These are phyloP conservation scores for Nephelium lappaceum DNA, from an alignment of 345 rosid genomes.

Conservation along the genomic window DNA sequence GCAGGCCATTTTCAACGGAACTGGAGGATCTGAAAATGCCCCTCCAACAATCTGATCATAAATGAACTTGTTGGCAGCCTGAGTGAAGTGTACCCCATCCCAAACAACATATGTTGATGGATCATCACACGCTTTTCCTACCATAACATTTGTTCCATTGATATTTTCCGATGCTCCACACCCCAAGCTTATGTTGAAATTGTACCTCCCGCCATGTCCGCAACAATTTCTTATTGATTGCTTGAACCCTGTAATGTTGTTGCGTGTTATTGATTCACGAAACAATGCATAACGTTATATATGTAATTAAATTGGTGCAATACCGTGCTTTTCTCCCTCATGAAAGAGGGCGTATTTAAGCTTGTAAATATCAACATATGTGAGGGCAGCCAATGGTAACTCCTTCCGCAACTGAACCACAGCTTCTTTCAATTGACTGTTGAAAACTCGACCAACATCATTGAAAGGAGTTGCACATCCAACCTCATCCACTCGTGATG, in stretches of 20 bases:
- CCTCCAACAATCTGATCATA: conserved; percentile 37
- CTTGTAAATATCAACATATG: conserved; percentile 65
- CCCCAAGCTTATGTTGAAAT: conserved; percentile 46
- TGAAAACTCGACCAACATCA: conserved; percentile 60
- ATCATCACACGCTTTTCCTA: conserved; percentile 52
- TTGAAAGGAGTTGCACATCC: conserved; percentile 68
- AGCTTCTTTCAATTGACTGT: conserved; percentile 41
- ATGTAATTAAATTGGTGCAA: background rate
- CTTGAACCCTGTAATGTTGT: conserved; percentile 50
- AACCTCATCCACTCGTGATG: conserved; percentile 49
- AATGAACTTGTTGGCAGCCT: conserved; percentile 50
- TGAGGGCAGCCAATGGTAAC: conserved; percentile 49
- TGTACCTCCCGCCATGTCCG: conserved; percentile 83
- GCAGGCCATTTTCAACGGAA: conserved; percentile 48
- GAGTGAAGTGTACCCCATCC: conserved; percentile 61
- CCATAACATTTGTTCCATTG: conserved; percentile 46
- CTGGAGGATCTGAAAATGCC: conserved; percentile 41
- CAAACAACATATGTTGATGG: conserved; percentile 45
- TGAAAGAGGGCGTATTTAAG: conserved; percentile 48
- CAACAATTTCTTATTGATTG: conserved; percentile 67
- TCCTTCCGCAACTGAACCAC: conserved; percentile 47
- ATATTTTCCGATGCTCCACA: conserved; percentile 52
- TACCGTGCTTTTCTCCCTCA: conserved; percentile 23
- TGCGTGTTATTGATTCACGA: background rate
- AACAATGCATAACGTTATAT: too few relatives aligned